Evolutionary conservation across 768 basidiomycete species (phyloP).

Genomic region (Suillus plorans): DNA sequence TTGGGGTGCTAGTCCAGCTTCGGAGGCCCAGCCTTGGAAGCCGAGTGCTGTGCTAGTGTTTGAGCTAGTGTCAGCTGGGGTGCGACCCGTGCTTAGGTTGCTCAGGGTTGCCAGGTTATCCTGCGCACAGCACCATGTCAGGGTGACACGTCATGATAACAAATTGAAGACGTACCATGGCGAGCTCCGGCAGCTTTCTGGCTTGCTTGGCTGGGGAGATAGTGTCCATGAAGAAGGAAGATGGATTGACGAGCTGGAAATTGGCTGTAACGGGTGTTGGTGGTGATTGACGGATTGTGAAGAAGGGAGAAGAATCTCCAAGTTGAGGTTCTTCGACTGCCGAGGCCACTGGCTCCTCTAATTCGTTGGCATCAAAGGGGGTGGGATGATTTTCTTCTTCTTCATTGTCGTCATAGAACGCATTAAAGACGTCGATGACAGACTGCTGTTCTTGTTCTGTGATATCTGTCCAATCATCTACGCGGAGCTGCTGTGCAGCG

Average conservation of each 20-base stretch:
- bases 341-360: constrained; percentile 9
- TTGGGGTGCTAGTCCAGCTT: constrained; percentile 22
- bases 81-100: constrained; percentile 23
- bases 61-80: constrained; percentile 12
- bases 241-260: constrained; percentile 24
- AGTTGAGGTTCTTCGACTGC: constrained; percentile 19
- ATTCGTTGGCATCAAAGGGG: background rate
- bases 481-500: constrained; percentile 25
- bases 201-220: constrained; percentile 20
- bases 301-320: constrained; percentile 6
- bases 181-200: constrained; percentile 30
- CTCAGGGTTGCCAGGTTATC: constrained; percentile 30
- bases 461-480: constrained; percentile 33
- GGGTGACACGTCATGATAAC: background rate
- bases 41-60: constrained; percentile 14
- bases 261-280: constrained; percentile 7
- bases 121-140: constrained; percentile 12
- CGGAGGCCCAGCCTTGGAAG: constrained; percentile 34
- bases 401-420: constrained; percentile 31
- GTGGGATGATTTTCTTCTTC: background rate
- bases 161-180: constrained; percentile 25
- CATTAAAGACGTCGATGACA: constrained; percentile 29
- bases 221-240: constrained; percentile 23
- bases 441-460: constrained; percentile 30
- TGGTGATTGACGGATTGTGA: constrained; percentile 3